Conservation (phyloP, 495 filamentous ascomycete species). For the Chaetomium cochliodes region DNA sequence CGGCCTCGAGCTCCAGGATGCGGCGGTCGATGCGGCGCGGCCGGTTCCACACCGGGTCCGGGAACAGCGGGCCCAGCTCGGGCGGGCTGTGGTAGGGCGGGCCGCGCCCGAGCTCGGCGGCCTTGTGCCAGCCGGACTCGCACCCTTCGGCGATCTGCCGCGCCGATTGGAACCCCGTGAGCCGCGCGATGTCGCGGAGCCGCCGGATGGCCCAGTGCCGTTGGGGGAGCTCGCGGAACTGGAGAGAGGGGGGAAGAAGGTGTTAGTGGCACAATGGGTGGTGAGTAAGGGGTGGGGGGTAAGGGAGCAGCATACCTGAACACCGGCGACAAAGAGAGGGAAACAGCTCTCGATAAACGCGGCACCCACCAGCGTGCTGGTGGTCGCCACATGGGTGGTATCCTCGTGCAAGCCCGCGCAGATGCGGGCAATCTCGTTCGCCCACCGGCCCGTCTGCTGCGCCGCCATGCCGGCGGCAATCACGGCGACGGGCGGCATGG, state of each 20-base stretch:
- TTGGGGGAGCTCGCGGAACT: constrained; percentile 71
- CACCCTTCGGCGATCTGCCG: constrained; percentile 77
- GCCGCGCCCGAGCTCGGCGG: constrained; percentile 67
- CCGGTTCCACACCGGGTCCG: constrained; percentile 42
- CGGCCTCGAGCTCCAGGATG: constrained; percentile 41
- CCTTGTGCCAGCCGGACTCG: constrained; percentile 76
- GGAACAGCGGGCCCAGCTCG: constrained; percentile 34
- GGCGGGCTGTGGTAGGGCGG: constrained; percentile 66
- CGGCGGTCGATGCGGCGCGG: constrained; percentile 44
- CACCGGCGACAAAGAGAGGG: constrained; percentile 78
- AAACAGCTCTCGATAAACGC: constrained; percentile 77
- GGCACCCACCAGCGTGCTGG: constrained; percentile 79
- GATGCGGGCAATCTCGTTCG: constrained; percentile 76
- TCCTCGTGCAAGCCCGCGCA: constrained; percentile 74
- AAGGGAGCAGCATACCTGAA: constrained; percentile 51
- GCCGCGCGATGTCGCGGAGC: constrained; percentile 68
- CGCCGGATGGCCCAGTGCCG: constrained; percentile 72
- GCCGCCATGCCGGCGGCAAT: constrained; percentile 73
- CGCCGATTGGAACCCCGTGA: constrained; percentile 85
- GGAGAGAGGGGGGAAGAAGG: constrained; percentile 18
- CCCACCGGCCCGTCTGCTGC: constrained; percentile 62
- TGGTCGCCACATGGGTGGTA: constrained; percentile 52
- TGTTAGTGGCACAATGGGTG: not conserved
- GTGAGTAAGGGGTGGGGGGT: not conserved
- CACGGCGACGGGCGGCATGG: constrained; percentile 91